These are phyloP conservation scores for Lasiodiplodia sp. DNA, from an alignment of 2,329 filamentous ascomycete genomes.

Conservation along the genomic window DNA sequence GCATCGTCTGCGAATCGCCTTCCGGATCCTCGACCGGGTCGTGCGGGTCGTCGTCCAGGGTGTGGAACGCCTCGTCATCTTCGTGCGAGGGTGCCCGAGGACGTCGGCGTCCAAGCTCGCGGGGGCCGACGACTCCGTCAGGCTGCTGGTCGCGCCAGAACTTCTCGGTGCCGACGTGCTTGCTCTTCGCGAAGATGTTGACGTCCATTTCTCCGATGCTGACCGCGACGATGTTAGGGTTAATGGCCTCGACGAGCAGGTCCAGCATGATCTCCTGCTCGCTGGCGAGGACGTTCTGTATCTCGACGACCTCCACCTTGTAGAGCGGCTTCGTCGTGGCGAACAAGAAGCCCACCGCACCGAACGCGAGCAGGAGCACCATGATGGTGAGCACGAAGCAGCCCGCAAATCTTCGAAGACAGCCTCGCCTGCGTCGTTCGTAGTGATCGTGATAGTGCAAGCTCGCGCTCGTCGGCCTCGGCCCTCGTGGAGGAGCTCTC, in stretches of 20 bases:
- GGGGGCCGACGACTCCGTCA: constrained; percentile 25
- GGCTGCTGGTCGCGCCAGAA: constrained; percentile 51
- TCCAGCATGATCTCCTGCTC: constrained; percentile 97
- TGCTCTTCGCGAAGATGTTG: constrained; percentile 93
- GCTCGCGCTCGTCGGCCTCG: constrained; percentile 61
- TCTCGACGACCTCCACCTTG: constrained; percentile 78
- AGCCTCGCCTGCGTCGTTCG: constrained; percentile 63
- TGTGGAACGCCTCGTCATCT: background rate
- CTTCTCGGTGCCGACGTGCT: constrained; percentile 73
- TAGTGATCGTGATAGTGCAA: constrained; percentile 77
- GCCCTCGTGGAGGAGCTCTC: constrained; percentile 57
- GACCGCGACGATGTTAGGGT: constrained; percentile 91
- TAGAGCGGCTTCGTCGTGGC: constrained; percentile 87
- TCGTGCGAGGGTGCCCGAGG: constrained; percentile 3
- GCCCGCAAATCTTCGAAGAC: constrained; percentile 78
- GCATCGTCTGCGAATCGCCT: constrained; percentile 77
- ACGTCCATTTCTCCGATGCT: constrained; percentile 86
- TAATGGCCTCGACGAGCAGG: constrained; percentile 83
- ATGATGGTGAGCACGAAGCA: constrained; percentile 86
- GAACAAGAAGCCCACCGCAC: constrained; percentile 86
- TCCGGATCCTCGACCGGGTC: constrained; percentile 72
- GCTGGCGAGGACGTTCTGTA: constrained; percentile 89
- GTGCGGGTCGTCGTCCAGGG: constrained; percentile 61
- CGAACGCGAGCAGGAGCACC: constrained; percentile 81
- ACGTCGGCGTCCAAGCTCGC: background rate